phyloP scores from a whole-genome alignment of 2,329 filamentous ascomycete species.

The Microsporum canis region DNA sequence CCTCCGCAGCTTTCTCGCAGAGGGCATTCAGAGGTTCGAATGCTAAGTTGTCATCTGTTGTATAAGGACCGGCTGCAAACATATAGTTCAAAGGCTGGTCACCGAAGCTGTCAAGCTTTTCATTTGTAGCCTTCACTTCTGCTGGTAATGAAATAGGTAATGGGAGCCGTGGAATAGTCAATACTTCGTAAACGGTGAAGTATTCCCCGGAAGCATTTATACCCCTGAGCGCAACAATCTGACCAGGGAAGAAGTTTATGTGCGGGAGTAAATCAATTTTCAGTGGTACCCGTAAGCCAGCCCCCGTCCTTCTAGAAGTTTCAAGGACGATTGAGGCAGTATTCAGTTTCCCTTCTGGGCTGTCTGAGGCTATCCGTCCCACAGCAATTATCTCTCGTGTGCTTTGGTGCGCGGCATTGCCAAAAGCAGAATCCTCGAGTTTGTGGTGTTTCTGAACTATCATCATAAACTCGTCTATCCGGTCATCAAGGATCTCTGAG shows the following conservation, averaged over 20 bases:
- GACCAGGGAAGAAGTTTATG: slow-evolving; percentile 86
- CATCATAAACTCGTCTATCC: slow-evolving; percentile 80
- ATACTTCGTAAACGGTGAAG: slow-evolving; percentile 67
- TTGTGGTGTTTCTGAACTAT: slow-evolving; percentile 62
- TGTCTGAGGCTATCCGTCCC: slow-evolving; percentile 82
- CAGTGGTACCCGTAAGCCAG: slow-evolving; percentile 68
- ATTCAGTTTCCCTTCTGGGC: slow-evolving; percentile 75
- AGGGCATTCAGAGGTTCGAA: slow-evolving; percentile 78
- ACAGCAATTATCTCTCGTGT: slow-evolving; percentile 82
- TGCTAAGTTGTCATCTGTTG: slow-evolving; percentile 79
- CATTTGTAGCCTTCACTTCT: slow-evolving; percentile 56
- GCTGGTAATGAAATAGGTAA: slow-evolving; percentile 58
- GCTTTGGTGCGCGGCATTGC: slow-evolving; percentile 73
- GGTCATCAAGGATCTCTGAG: slow-evolving; percentile 85
- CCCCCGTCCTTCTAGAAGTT: slow-evolving; percentile 71
- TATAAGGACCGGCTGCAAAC: slow-evolving; percentile 78
- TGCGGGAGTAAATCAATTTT: slow-evolving; percentile 57
- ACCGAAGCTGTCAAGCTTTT: slow-evolving; percentile 55
- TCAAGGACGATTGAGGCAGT: slow-evolving; percentile 76
- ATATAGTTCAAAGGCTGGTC: slow-evolving; percentile 63
- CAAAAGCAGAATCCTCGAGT: slow-evolving; percentile 70
- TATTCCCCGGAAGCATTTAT: slow-evolving; percentile 76
- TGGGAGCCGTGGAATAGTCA: slow-evolving; percentile 63
- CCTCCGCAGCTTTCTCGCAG: slow-evolving; percentile 63
- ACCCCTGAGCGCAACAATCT: slow-evolving; percentile 78